Conservation (phyloP, 139 green algal species). For the Chlorella vulgaris region DNA sequence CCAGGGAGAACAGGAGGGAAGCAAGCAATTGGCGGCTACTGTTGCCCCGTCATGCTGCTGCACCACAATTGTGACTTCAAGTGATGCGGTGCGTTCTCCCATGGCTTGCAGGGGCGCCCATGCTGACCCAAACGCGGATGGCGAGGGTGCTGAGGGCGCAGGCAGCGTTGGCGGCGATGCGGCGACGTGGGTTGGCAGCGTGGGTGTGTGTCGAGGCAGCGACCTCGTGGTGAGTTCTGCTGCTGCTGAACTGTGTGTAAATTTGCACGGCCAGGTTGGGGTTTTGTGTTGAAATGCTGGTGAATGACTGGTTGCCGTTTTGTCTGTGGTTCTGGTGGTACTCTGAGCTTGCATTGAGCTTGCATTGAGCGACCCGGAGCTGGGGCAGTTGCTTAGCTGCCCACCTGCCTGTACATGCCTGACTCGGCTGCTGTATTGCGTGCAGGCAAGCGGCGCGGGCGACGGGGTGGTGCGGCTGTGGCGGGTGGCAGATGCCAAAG, state of each 20-base stretch:
- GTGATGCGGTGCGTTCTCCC: background rate
- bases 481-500: slow-evolving; percentile 37
- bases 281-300: background rate
- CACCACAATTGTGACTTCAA: too few species aligned
- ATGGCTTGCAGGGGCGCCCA: slow-evolving; percentile 7
- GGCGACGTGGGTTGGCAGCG: slow-evolving; percentile 77
- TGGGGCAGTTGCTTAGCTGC: too few species aligned
- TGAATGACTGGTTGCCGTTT: background rate
- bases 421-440: too few species aligned
- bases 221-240: slow-evolving; percentile 76
- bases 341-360: too few species aligned
- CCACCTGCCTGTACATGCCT: too few species aligned
- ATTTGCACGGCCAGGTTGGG: too few species aligned
- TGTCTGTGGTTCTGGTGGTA: too few species aligned
- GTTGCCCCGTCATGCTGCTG: too few species aligned
- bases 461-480: slow-evolving; percentile 91
- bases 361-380: too few species aligned
- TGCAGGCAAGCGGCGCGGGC: slow-evolving; percentile 79
- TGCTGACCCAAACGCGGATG: background rate
- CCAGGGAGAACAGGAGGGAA: too few species aligned
- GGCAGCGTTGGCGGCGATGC: slow-evolving; percentile 44
- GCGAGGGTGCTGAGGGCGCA: slow-evolving; percentile 5
- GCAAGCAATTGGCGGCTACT: too few species aligned
- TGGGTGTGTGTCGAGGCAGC: slow-evolving; percentile 70
- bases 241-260: background rate